Conservation (phyloP, 139 green algal genomes). For the Picochlorum sp. region DNA sequence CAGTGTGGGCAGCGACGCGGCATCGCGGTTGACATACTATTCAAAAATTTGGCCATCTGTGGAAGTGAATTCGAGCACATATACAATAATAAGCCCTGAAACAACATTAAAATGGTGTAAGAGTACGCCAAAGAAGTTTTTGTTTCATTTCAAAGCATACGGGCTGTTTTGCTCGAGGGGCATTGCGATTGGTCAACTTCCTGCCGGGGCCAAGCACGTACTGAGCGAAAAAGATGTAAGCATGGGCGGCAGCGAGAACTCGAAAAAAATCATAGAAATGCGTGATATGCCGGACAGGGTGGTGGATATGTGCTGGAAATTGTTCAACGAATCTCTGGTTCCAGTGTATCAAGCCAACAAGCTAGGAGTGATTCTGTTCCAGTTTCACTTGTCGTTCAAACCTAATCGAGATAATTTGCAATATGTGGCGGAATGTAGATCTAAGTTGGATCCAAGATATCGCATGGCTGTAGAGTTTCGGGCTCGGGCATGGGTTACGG, state of each 20-base stretch:
- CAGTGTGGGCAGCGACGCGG: neutral
- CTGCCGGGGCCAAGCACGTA: neutral
- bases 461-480: conserved; percentile 36
- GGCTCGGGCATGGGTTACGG: conserved; percentile 25
- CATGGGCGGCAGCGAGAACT: neutral
- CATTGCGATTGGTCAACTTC: conserved; percentile 1
- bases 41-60: neutral
- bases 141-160: conserved; percentile 44
- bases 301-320: conserved; percentile 14
- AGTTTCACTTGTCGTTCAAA: conserved; percentile 31
- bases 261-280: neutral
- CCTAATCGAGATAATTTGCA: neutral
- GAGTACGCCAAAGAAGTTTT: conserved; percentile 11
- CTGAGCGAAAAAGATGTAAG: neutral
- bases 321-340: conserved; percentile 17
- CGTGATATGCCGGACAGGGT: neutral
- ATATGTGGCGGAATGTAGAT: conserved; percentile 21
- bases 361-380: conserved; percentile 30
- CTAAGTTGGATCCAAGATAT: conserved; percentile 7
- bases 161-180: conserved; percentile 26
- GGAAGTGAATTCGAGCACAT: conserved; percentile 26
- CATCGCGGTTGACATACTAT: neutral
- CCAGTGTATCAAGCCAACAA: conserved; percentile 6
- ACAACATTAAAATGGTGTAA: conserved; percentile 11
- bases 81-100: conserved; percentile 23